phyloP scores from a whole-genome alignment of 2,329 filamentous ascomycete genomes.

The Ceratocystis alfenasii region DNA sequence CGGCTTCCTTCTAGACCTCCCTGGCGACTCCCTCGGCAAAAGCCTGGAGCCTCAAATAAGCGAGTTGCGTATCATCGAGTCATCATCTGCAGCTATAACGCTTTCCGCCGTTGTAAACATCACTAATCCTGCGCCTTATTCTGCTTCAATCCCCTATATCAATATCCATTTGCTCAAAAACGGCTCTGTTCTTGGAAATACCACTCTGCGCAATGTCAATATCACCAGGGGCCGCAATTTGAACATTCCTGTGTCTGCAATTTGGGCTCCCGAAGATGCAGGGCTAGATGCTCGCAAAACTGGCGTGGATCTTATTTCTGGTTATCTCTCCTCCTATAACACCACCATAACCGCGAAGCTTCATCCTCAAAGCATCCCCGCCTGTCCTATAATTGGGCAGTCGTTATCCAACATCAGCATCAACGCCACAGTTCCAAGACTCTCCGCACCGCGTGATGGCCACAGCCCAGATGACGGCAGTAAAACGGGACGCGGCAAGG shows the following conservation, averaged over 20 bases:
- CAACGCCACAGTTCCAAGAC: constrained; percentile 56
- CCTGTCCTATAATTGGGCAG: constrained; percentile 57
- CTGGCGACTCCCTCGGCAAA: constrained; percentile 33
- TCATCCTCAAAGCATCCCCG: constrained; percentile 61
- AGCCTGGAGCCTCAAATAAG: constrained; percentile 51
- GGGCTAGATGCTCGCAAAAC: constrained; percentile 49
- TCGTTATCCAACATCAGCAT: constrained; percentile 61
- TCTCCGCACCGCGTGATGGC: constrained; percentile 40
- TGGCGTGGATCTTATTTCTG: constrained; percentile 64
- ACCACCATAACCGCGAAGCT: constrained; percentile 63
- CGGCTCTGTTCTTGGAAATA: constrained; percentile 61
- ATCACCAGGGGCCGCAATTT: constrained; percentile 61
- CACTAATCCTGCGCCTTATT: constrained; percentile 82
- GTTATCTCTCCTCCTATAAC: constrained; percentile 81
- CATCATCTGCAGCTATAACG: constrained; percentile 56
- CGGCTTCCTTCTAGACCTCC: constrained; percentile 20
- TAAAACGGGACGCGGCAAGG: constrained; percentile 26
- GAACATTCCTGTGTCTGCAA: constrained; percentile 52
- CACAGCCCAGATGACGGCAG: constrained; percentile 26
- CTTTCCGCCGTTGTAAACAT: constrained; percentile 65
- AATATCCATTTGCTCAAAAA: constrained; percentile 68
- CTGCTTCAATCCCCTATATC: constrained; percentile 66
- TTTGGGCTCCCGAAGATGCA: constrained; percentile 58
- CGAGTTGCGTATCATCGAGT: constrained; percentile 60
- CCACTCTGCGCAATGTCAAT: constrained; percentile 50